These are phyloP conservation scores for Peziza echinospora DNA, from an alignment of 495 filamentous ascomycete species.

Conservation along the genomic window DNA sequence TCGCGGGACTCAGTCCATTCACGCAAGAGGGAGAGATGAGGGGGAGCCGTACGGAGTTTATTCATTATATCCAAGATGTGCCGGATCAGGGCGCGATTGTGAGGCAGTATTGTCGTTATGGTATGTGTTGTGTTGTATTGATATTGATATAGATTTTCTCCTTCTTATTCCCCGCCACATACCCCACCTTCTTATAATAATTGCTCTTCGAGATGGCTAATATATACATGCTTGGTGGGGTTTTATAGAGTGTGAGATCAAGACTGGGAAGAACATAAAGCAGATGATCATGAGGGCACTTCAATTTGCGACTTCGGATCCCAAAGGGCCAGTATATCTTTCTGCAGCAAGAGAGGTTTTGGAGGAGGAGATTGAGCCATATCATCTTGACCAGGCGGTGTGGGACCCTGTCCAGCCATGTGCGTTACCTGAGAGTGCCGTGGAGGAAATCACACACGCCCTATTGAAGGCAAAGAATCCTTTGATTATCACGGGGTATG, in stretches of 20 bases:
- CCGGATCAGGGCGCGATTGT: conserved; percentile 87
- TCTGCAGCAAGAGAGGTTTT: conserved; percentile 70
- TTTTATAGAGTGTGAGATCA: conserved; percentile 53
- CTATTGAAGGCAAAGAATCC: conserved; percentile 54
- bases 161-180: no score
- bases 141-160: no score
- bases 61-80: conserved; percentile 95
- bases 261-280: conserved; percentile 81
- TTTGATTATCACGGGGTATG: conserved; percentile 64
- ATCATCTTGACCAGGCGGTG: conserved; percentile 44
- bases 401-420: conserved; percentile 60
- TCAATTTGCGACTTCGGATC: conserved; percentile 64
- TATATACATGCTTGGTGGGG: no score
- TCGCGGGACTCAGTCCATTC: conserved; percentile 74
- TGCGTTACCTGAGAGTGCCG: conserved; percentile 44
- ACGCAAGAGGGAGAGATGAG: conserved; percentile 81
- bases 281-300: conserved; percentile 84
- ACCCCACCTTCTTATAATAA: background rate
- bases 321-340: conserved; percentile 72
- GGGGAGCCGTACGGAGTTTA: conserved; percentile 79
- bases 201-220: background rate
- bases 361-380: conserved; percentile 77
- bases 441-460: conserved; percentile 45
- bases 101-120: conserved; percentile 81
- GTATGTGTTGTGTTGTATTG: background rate